These are phyloP conservation scores for Neurospora sp. DNA, from an alignment of 2,329 filamentous ascomycete genomes.

Conservation along the genomic window DNA sequence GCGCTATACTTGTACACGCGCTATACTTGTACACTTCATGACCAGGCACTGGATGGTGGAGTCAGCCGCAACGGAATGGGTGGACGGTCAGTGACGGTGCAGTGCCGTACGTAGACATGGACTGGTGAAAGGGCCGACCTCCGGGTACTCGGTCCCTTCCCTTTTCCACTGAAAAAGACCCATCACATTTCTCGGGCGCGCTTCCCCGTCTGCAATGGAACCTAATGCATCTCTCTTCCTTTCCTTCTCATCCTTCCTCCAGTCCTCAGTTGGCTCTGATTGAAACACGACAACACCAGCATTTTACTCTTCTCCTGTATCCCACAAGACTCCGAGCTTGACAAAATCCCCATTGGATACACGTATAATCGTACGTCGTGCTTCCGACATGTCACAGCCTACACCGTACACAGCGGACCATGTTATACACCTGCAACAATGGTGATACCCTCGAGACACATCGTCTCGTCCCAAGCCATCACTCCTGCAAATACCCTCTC, in stretches of 20 bases:
- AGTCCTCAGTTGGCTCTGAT: not conserved
- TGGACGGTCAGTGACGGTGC: not conserved
- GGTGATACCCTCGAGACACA: not conserved
- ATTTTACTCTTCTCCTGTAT: not conserved
- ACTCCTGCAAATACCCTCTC: not conserved
- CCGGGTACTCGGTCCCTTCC: not conserved
- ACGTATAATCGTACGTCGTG: not conserved
- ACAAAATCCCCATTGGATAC: not conserved
- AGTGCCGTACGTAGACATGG: not conserved
- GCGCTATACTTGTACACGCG: too few relatives aligned
- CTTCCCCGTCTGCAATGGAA: not conserved
- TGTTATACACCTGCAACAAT: not conserved
- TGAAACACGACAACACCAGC: not conserved
- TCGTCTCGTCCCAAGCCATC: not conserved
- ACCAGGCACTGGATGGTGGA: too few relatives aligned
- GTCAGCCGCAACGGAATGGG: too few relatives aligned
- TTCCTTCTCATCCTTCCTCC: not conserved
- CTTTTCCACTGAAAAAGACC: not conserved
- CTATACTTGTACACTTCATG: too few relatives aligned
- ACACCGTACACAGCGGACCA: not conserved
- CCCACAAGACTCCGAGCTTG: not conserved
- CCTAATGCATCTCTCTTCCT: not conserved
- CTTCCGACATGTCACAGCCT: not conserved
- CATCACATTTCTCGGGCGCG: not conserved
- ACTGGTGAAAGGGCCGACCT: not conserved